Percentiles rank a stretch among this genome's conserved stretches.
These are phyloP conservation scores for Talaromyces albobiverticillius DNA, from an alignment of 2,329 filamentous ascomycete species.

Conservation along the genomic window DNA sequence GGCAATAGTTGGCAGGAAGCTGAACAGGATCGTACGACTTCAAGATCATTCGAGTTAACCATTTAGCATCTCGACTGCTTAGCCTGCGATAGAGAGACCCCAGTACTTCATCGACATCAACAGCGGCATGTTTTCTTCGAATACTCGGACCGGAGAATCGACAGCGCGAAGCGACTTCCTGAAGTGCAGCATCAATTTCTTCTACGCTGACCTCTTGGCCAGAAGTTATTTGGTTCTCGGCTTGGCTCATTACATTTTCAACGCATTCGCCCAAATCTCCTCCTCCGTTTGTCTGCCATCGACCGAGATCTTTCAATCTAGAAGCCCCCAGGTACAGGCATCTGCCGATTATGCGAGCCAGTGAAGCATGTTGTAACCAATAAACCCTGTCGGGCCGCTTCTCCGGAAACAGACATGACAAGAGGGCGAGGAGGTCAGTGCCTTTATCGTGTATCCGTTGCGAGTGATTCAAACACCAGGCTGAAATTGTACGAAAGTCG, in stretches of 20 bases:
- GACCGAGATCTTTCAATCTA: conserved; percentile 59
- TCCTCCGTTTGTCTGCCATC: conserved; percentile 59
- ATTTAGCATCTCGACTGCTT: conserved; percentile 72
- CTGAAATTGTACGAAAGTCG: conserved; percentile 48
- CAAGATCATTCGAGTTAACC: conserved; percentile 77
- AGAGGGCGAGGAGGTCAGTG: conserved; percentile 60
- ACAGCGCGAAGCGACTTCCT: conserved; percentile 64
- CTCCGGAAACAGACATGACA: conserved; percentile 75
- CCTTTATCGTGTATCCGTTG: conserved; percentile 55
- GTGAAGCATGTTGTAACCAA: conserved; percentile 57
- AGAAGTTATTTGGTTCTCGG: conserved; percentile 47
- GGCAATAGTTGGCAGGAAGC: conserved; percentile 56
- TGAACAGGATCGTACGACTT: conserved; percentile 70
- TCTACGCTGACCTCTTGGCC: conserved; percentile 60
- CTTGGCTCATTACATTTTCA: conserved; percentile 60
- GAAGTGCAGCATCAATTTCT: conserved; percentile 66
- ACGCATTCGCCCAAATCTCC: conserved; percentile 71
- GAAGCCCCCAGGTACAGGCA: conserved; percentile 63
- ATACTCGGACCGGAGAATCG: conserved; percentile 68
- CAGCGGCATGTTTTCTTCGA: conserved; percentile 38
- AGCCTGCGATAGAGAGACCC: conserved; percentile 59
- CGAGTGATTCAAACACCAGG: conserved; percentile 70
- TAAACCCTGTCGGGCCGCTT: conserved; percentile 76
- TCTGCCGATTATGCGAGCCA: conserved; percentile 67
- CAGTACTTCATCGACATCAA: conserved; percentile 49